A percentile compares a stretch with the other conserved stretches of the same genome.
Conservation (phyloP, 371 early-diverging fungal genomes). For the Blakeslea trispora region DNA sequence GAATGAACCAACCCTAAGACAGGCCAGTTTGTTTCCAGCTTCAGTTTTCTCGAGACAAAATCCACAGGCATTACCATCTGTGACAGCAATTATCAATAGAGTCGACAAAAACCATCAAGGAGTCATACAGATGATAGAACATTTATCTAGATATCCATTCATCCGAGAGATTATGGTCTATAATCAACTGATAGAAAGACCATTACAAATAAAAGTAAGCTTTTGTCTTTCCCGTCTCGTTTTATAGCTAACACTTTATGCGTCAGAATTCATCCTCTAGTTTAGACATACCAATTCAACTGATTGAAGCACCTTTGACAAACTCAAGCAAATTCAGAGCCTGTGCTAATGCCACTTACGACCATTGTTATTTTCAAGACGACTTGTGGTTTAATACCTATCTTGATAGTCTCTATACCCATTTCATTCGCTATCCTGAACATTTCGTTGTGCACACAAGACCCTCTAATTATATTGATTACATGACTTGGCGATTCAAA, state of each 20-base stretch:
- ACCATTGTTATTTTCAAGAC: constrained; percentile 66
- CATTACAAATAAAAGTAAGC: constrained; percentile 22
- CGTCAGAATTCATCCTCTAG: constrained; percentile 2
- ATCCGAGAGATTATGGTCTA: constrained; percentile 52
- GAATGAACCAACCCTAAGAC: constrained; percentile 1
- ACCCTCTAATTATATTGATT: constrained; percentile 52
- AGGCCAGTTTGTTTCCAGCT: constrained; percentile 4
- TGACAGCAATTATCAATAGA: constrained; percentile 58
- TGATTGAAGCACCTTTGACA: constrained; percentile 11
- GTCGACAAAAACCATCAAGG: constrained; percentile 44
- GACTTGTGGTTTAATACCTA: constrained; percentile 63
- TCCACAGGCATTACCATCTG: constrained; percentile 19
- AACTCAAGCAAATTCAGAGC: constrained; percentile 27
- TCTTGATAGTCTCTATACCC: constrained; percentile 62
- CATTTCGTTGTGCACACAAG: constrained; percentile 57
- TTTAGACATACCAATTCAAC: constrained; percentile 7
- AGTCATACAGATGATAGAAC: constrained; percentile 43
- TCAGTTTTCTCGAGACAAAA: background rate
- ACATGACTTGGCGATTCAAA: constrained; percentile 57
- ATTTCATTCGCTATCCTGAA: constrained; percentile 51
- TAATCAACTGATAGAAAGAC: constrained; percentile 41
- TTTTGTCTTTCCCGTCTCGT: background rate
- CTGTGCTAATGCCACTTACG: constrained; percentile 52
- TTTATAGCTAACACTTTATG: too few species aligned
- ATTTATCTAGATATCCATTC: constrained; percentile 41